Base-by-base conservation (phyloP, 2,329 filamentous ascomycete genomes). In the Hirsutella rhossiliensis region DNA sequence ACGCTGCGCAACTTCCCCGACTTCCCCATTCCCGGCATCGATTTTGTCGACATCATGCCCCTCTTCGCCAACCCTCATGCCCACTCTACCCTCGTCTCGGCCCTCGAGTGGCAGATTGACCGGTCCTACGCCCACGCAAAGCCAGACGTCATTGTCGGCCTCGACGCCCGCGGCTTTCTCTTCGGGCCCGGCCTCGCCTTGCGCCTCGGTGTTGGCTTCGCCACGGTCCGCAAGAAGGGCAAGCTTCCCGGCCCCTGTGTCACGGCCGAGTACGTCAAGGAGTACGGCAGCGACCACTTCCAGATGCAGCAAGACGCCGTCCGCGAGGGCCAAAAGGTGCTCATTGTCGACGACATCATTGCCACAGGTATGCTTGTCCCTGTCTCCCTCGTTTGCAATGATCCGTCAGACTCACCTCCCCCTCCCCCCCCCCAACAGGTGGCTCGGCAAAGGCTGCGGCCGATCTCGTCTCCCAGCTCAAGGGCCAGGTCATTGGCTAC, bases 21-120 rank as follows among this genome's bases (percentile, higher is more conserved):
- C 73, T 97, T 96, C 70, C 90, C 90, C 47, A 82, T 84, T 52
- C 81, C 84, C 39, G 90, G 92, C 63, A 90, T 98, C 61, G 75
- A 94, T 58, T 98, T 98, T 67, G 87, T 96, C 71, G 92, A 98
- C 63, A 97, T 98, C 67, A 82, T 98, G 65, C 92, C 92, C 48
- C 82, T 97, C 61, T 97, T 98, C 72, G 80, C 86, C 62, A 76
- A 87, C 59, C 80, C 82, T 44, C 60, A 64, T 42, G 73, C 85
- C 48, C 90, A 96, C 68, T 72, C 76, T 54, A 75, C 79, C 45
- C 82, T 98, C 47, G 72, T 96, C 62, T 78, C 81, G 56, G 87
- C 87, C 41, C 83, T 97, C 54, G 85, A 94, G 66, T 73, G 96
- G 49, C 83, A 94, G 64, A 75, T 94, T 51, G 67, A 75, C 45